A percentile compares a stretch with the other conserved stretches of the same genome.
These are phyloP conservation scores for Quambalaria eucalypti DNA, from an alignment of 1,284 basidiomycete species.

Conservation along the genomic window DNA sequence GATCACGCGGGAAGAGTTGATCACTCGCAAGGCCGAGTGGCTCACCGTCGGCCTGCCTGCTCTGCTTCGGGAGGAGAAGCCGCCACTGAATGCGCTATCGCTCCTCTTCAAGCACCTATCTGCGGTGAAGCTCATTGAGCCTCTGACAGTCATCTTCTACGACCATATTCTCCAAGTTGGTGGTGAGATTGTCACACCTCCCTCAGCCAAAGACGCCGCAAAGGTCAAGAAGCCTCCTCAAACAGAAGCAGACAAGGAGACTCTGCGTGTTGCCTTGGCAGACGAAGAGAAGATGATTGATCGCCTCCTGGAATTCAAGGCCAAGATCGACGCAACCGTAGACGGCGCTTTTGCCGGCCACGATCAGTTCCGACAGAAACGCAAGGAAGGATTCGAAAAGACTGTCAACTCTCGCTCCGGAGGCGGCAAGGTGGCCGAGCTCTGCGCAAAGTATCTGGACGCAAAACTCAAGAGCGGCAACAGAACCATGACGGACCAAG, in stretches of 20 bases:
- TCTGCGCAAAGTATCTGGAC: constrained; percentile 87
- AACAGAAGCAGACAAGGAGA: not conserved
- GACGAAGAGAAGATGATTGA: constrained; percentile 39
- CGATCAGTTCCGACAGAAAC: constrained; percentile 46
- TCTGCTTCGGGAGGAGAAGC: constrained; percentile 12
- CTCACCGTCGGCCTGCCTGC: constrained; percentile 20
- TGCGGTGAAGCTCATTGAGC: constrained; percentile 16
- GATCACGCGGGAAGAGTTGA: constrained; percentile 15
- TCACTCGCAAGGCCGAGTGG: constrained; percentile 17
- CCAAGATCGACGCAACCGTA: constrained; percentile 23
- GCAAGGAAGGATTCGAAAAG: constrained; percentile 64
- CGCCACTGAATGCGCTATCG: constrained; percentile 12
- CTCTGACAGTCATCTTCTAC: constrained; percentile 20
- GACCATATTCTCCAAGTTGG: constrained; percentile 23
- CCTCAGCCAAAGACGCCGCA: not conserved
- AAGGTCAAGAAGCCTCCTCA: not conserved
- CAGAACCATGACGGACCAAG: constrained; percentile 60
- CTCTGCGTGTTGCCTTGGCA: not conserved
- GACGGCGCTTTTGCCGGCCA: constrained; percentile 23
- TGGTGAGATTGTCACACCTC: constrained; percentile 19
- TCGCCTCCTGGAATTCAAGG: constrained; percentile 30
- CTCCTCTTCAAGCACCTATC: constrained; percentile 18
- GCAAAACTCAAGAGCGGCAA: constrained; percentile 76
- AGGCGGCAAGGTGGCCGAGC: constrained; percentile 80
- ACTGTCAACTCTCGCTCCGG: constrained; percentile 64